These are phyloP conservation scores for Fraxinus dipetala DNA, from an alignment of 305 asterid species.

Conservation along the genomic window DNA sequence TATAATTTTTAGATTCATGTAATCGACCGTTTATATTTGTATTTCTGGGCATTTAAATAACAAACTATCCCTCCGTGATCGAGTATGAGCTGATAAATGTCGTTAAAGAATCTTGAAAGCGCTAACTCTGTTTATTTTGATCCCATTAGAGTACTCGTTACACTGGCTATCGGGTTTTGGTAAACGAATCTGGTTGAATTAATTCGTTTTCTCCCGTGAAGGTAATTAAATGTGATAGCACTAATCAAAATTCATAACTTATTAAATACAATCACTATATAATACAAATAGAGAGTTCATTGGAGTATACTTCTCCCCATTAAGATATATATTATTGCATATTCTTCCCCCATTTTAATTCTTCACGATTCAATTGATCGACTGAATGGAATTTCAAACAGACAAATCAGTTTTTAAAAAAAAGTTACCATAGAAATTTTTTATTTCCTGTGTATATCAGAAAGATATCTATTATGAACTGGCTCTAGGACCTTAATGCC, in stretches of 20 bases:
- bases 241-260: neutral
- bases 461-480: neutral
- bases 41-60: no score
- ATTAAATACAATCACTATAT: neutral
- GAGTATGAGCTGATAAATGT: constrained; percentile 31
- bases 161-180: neutral
- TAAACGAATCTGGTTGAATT: neutral
- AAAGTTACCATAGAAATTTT: neutral
- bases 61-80: constrained; percentile 3
- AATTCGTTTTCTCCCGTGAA: neutral
- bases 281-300: neutral
- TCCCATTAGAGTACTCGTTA: neutral
- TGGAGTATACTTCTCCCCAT: neutral
- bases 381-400: neutral
- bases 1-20: no score
- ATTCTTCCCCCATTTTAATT: neutral
- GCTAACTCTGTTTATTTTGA: neutral
- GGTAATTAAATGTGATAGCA: neutral
- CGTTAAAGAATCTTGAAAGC: constrained; percentile 6
- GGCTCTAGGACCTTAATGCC: neutral
- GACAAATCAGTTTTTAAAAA: neutral
- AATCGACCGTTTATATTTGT: no score
- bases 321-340: neutral
- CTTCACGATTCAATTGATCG: neutral
- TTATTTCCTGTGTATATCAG: neutral